Conservation (phyloP, 164 flowering plant species). For the Aristolochia contorta region DNA sequence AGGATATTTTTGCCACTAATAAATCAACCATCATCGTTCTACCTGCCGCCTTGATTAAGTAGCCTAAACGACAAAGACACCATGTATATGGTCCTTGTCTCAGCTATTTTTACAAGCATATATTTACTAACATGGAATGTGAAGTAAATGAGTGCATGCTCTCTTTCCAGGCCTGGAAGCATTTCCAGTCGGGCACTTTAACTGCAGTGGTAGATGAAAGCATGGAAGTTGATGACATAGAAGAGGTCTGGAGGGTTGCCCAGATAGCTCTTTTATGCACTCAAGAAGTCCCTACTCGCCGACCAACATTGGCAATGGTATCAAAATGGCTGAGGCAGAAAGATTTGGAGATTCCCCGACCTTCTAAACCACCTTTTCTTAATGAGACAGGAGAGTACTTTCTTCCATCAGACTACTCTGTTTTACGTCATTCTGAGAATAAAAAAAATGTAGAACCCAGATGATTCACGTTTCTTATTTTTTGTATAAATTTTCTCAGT, state of each 20-base stretch:
- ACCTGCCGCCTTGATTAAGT: too few species aligned
- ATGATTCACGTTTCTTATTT: too few species aligned
- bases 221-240: conserved; percentile 23
- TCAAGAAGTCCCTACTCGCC: conserved; percentile 53
- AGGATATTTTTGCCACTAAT: too few species aligned
- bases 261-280: conserved; percentile 80
- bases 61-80: too few species aligned
- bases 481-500: too few species aligned
- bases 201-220: conserved; percentile 28
- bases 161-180: conserved; percentile 38
- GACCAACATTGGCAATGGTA: conserved; percentile 68
- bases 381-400: conserved; percentile 28
- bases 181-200: conserved; percentile 26
- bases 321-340: conserved; percentile 49
- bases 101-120: background rate
- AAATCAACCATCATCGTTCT: too few species aligned
- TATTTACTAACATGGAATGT: too few species aligned
- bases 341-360: conserved; percentile 46
- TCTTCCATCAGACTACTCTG: too few species aligned
- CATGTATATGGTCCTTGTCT: too few species aligned
- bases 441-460: too few species aligned
- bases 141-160: too few species aligned
- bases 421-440: too few species aligned
- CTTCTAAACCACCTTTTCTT: conserved; percentile 61
- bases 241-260: conserved; percentile 38